Evolutionary conservation across 805 yeast species (phyloP).

Genomic region (Candida suzukii): DNA sequence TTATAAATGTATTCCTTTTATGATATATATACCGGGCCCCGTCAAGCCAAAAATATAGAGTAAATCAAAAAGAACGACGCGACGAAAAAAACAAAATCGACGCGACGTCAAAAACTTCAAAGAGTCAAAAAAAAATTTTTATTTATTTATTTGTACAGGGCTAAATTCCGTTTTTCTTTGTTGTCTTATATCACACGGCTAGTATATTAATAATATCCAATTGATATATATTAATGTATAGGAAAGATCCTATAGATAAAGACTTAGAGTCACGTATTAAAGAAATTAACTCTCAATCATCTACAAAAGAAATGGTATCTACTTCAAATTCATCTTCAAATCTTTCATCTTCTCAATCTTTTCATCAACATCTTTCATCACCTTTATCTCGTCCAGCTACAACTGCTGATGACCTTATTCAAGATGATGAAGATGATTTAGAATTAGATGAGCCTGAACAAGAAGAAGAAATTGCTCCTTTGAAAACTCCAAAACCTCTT

Average conservation of each 20-base stretch:
- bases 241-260: conserved; percentile 17
- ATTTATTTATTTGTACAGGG: not conserved
- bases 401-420: conserved; percentile 4
- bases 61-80: no score
- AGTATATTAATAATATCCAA: no score
- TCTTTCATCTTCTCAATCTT: not conserved
- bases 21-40: no score
- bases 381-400: conserved; percentile 18
- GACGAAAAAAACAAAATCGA: no score
- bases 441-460: conserved; percentile 3
- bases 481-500: conserved; percentile 21
- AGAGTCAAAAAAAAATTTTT: no score
- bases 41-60: no score
- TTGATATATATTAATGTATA: conserved; percentile 7
- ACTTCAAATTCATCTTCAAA: not conserved
- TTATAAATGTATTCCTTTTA: no score
- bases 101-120: no score
- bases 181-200: not conserved
- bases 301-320: conserved; percentile 4
- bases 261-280: conserved; percentile 12
- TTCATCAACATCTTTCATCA: conserved; percentile 9
- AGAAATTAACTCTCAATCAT: conserved; percentile 7
- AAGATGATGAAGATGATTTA: conserved; percentile 1
- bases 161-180: not conserved
- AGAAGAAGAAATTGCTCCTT: conserved; percentile 5